A percentile compares a stretch with the other conserved stretches of the same genome.
phyloP scores from a whole-genome alignment of 1,284 basidiomycete species.

The Leccinum subspadiceum region DNA sequence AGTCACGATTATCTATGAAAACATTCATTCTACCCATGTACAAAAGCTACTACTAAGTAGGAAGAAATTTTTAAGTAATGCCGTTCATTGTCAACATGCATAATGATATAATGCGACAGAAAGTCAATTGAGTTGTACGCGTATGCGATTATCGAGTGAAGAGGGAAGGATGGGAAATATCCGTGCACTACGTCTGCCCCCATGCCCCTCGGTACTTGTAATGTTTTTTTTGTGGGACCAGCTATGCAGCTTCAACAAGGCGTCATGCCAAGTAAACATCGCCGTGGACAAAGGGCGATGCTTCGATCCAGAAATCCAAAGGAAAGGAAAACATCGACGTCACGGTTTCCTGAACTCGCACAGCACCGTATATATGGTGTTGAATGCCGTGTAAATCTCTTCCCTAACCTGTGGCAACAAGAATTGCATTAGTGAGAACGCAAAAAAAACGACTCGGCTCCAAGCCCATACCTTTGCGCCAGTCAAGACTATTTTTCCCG shows the following conservation, averaged over 20 bases:
- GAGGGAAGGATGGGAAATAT: constrained; percentile 32
- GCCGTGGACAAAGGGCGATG: constrained; percentile 7
- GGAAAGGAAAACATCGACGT: constrained; percentile 17
- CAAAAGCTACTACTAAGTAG: constrained; percentile 2
- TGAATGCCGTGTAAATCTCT: constrained; percentile 99
- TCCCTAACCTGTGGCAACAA: constrained; percentile 77
- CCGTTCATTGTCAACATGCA: constrained; percentile 20
- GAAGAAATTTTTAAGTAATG: constrained; percentile 9
- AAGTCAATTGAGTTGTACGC: constrained; percentile 27
- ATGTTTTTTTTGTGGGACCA: constrained; percentile 13
- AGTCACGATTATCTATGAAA: constrained; percentile 2
- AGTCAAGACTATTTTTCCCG: constrained; percentile 98
- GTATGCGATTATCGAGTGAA: constrained; percentile 29
- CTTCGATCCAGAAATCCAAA: constrained; percentile 1
- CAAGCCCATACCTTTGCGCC: constrained; percentile 84
- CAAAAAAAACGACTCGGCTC: neutral
- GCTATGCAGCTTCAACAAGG: constrained; percentile 5
- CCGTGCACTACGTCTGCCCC: constrained; percentile 42
- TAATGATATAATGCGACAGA: constrained; percentile 31
- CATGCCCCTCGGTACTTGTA: constrained; percentile 31
- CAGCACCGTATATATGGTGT: constrained; percentile 95
- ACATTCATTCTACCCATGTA: constrained; percentile 11
- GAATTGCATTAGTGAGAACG: constrained; percentile 43
- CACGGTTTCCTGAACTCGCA: constrained; percentile 87
- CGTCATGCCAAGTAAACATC: constrained; percentile 12